Evolutionary conservation across 768 basidiomycete species (phyloP), one percentile per base, ranked within the genome.

Genomic region (Lentinula raphanica): DNA sequence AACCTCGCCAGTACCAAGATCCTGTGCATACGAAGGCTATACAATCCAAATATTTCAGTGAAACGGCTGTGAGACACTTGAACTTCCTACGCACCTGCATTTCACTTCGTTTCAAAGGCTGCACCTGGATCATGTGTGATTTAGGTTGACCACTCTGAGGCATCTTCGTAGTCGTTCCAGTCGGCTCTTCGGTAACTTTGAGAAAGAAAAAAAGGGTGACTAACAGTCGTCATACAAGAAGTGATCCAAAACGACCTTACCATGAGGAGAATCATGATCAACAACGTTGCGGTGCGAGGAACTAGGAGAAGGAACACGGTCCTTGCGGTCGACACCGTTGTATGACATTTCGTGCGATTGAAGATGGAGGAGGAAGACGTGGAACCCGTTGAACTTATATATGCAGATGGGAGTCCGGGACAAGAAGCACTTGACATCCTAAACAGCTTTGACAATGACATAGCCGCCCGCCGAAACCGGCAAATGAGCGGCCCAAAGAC

Each of bases 1-100:
- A 46, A 84, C 82, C 68, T 85, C 85, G 6, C 69, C 74, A 27
- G 82, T 78, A 42, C 94, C 93, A 42, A 94, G 72, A 70, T 95
- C 92, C 72, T 98, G 94, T 2, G 94, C 85, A 70, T 98, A 97
- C 0, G 90, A 93, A 2, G 90, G 93, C 87, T 97, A 70, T 8
- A 49, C 49, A 5, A 19, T 50, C 54, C 38, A 8, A 36, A 44
- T 49, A 4, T 50, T 39, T 59, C 45, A 61, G 46, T 38, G 7
- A 29, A 21, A 27, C 35, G 8, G 27, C 48, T 8, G 4, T 15
- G 38, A 32, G 15, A 48, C 1, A 44, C 11, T 32, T 17, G 46
- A 23, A 29, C 35, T 5, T 45, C 35, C 48, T 23, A 64, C 76
- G 44, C 39, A 86, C 89, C 85, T 94, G 92, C 92, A 94, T 93